Evolutionary conservation across 1,139 yeast species (phyloP), one percentile per base, ranked within the genome.

Genomic region (Taphrina betulina): DNA sequence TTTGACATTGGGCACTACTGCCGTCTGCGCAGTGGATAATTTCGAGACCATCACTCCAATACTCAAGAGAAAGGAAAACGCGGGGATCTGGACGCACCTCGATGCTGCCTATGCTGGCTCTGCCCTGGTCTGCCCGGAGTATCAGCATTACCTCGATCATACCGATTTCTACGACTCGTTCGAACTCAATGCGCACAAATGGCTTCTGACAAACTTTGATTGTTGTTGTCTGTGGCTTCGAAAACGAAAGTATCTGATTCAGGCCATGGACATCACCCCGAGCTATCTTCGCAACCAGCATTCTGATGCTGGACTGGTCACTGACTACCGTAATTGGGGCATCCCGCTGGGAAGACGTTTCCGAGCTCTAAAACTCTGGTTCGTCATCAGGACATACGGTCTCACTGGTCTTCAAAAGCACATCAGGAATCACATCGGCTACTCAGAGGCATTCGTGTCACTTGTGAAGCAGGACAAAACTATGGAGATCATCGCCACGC

Each of bases 31-130:
- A 4, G 55, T 62, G 5, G 64, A 62, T 34, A 44, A 51, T 23
- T 41, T 62, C 34, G 60, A 31, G 3, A 63, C 51, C 33, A 42
- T 62, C 24, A 60, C 57, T 10, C 35, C 48, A 3, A 17, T 51
- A 17, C 26, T 51, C 24, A 23, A 14, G 7, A 19, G 24, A n/a
- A 24, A 10, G 10, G 51, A 34, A 14, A 57, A 61, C 28, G 57
- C 58, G 17, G 26, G 31, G 14, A 34, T 59, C 20, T 62, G 64
- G 64, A 54, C 58, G 26, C 64, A 62, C 40, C 38, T 62, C 34
- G 64, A 62, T 41, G 64, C 64, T 2, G 64, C 64, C 3, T 62
- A 62, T 31, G 61, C 60, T 5, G 64, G 64, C 14, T 60, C 64
- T 2, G 64, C 63, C 10, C 26, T 62, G 48, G 36, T 62, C 16